phyloP scores from a whole-genome alignment of 108 stramenopile genomes.

The Nitzschia sp. region DNA sequence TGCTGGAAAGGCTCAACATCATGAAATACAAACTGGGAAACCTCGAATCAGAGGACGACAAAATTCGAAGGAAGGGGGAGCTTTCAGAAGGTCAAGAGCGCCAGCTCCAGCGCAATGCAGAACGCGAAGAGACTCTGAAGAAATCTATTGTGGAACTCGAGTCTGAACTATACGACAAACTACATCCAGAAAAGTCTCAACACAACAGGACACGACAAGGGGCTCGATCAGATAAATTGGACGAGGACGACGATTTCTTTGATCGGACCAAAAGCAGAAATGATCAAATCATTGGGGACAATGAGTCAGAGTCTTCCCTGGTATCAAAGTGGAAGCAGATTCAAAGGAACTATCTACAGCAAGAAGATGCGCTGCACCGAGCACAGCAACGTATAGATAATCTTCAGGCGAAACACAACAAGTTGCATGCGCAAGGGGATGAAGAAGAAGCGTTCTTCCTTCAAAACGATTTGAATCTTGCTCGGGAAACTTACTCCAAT shows the following conservation, averaged over 20 bases:
- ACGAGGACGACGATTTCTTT: conserved; percentile 67
- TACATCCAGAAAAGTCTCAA: conserved; percentile 10
- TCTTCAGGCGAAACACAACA: conserved; percentile 23
- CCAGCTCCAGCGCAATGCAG: conserved; percentile 54
- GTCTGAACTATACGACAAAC: conserved; percentile 41
- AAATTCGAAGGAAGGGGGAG: conserved; percentile 67
- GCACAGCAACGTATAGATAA: conserved; percentile 14
- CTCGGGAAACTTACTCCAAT: conserved; percentile 45
- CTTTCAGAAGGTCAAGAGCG: conserved; percentile 67
- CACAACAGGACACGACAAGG: background rate
- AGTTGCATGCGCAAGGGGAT: conserved; percentile 34
- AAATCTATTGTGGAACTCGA: conserved; percentile 45
- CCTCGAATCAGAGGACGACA: conserved; percentile 58
- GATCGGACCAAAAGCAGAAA: conserved; percentile 40
- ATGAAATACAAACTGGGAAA: conserved; percentile 56
- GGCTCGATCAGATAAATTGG: conserved; percentile 19
- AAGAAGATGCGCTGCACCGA: background rate
- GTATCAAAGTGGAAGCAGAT: conserved; percentile 40
- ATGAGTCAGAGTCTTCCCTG: conserved; percentile 44
- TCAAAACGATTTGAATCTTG: conserved; percentile 65
- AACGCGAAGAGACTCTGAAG: conserved; percentile 44
- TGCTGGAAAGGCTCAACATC: conserved; percentile 48
- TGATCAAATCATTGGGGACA: conserved; percentile 9
- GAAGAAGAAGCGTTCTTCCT: conserved; percentile 72
- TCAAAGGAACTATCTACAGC: conserved; percentile 4